phyloP scores from a whole-genome alignment of 2,329 filamentous ascomycete genomes.

The Colletotrichum sp. region DNA sequence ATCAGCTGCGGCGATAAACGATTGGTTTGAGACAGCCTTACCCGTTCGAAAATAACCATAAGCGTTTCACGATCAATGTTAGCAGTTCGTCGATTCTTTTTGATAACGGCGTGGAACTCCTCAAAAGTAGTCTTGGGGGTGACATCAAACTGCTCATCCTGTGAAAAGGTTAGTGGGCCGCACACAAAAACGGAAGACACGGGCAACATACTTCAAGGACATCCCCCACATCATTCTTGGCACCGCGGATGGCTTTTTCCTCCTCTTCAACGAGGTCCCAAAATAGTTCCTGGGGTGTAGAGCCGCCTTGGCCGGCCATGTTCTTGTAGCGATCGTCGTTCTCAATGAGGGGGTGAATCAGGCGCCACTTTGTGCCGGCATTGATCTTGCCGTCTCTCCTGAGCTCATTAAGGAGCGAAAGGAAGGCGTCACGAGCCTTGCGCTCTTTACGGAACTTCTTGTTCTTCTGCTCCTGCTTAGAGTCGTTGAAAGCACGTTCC shows the following conservation, averaged over 20 bases:
- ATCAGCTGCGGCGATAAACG: background rate
- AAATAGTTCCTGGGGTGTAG: conserved; percentile 88
- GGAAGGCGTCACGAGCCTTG: conserved; percentile 83
- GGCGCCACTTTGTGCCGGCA: conserved; percentile 88
- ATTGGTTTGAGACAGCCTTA: conserved; percentile 40
- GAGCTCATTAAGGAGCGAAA: conserved; percentile 76
- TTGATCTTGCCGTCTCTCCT: conserved; percentile 81
- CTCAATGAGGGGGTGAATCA: conserved; percentile 76
- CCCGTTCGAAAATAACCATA: conserved; percentile 82
- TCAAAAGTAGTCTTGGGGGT: conserved; percentile 85
- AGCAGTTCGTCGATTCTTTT: conserved; percentile 86
- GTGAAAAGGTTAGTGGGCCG: conserved; percentile 39
- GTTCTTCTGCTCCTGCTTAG: conserved; percentile 85
- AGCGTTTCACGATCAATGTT: conserved; percentile 83
- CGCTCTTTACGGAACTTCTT: conserved; percentile 82
- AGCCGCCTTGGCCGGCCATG: conserved; percentile 85
- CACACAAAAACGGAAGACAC: background rate
- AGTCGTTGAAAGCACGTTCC: conserved; percentile 90
- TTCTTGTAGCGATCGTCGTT: conserved; percentile 82
- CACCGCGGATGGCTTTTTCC: conserved; percentile 81
- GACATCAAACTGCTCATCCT: conserved; percentile 93
- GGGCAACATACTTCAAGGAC: conserved; percentile 76
- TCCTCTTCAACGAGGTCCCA: conserved; percentile 97
- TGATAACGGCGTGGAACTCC: conserved; percentile 84
- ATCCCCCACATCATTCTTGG: conserved; percentile 84